Base-by-base conservation (phyloP, 2,329 filamentous ascomycete genomes). In the Sclerotinia glacialis region DNA sequence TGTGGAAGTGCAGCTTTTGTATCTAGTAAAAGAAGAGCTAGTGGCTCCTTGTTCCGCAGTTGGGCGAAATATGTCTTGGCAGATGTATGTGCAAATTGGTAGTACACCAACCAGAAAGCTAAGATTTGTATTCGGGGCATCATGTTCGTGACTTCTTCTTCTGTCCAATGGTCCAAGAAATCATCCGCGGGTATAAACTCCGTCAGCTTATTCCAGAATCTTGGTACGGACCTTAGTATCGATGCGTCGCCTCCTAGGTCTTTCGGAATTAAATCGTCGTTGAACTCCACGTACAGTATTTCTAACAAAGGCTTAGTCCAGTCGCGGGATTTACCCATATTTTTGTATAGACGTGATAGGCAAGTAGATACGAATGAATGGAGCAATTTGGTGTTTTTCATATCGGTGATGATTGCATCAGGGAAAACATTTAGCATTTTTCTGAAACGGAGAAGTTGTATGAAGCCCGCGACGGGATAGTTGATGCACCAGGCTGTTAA, bases 101-200 rank as follows among this genome's bases (percentile, higher is more conserved):
- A 23, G 28, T 47, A 34, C 12, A 60, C 42, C 14, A 60, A n/a
- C 42, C 56, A 60, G 28, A 60, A 60, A 23, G 42, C 28, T 16
- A 60, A 44, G 16, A 34, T 21, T 18, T 60, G 56, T 16, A 60
- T 60, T 23, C 56, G 42, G 2, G 56, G n/a, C 28, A 60, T 60
- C 28, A 60, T 60, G 1, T 47, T n/a, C n/a, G 12, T 23, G 9
- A 16, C n/a, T 23, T 47, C 42, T 60, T 60, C 28, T 7, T 37
- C 18, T n/a, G 40, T 46, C 42, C 40, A 46, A 1, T 8, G 28
- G 3, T 46, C 46, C 4, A 34, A 3, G 12, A 59, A 59, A 40
- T 46, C 40, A n/a, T 59, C 40, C 14, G 26, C 40, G 2, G 40
- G 40, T 42, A 59, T 59, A 7, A 59, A 34, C 23, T 46, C 11